phyloP scores from a whole-genome alignment of 305 asterid species.

The Fraxinus velutina region DNA sequence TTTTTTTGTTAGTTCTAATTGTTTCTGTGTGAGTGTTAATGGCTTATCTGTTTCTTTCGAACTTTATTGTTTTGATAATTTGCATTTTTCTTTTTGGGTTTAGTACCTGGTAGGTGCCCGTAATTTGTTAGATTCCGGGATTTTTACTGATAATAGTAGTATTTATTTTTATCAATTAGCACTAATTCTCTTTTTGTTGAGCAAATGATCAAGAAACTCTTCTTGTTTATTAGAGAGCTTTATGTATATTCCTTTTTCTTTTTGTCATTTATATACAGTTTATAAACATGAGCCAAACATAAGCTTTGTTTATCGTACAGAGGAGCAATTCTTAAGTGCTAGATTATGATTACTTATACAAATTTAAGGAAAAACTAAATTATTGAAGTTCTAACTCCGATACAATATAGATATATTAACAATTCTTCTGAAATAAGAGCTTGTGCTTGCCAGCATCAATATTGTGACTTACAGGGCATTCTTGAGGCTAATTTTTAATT shows the following conservation, averaged over 20 bases:
- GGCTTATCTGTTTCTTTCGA: background rate
- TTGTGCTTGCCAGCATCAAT: background rate
- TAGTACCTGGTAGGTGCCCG: constrained; percentile 2
- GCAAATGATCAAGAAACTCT: constrained; percentile 7
- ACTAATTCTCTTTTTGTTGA: background rate
- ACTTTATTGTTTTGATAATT: constrained; percentile 6
- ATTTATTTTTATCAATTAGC: background rate
- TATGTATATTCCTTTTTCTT: background rate
- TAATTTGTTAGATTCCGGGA: background rate
- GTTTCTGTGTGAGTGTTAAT: background rate
- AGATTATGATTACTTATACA: background rate
- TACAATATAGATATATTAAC: background rate
- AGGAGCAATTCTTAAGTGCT: background rate
- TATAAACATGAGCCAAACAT: background rate
- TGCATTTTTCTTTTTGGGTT: background rate
- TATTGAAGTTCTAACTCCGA: background rate
- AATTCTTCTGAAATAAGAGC: background rate
- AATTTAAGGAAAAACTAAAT: background rate
- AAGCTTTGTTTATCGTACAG: background rate
- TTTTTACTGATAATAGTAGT: background rate
- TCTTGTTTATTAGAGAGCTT: constrained; percentile 9
- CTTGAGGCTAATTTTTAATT: background rate
- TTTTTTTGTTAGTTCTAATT: constrained; percentile 4
- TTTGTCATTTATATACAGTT: background rate
- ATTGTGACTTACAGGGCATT: background rate